These are phyloP conservation scores for Herpetomonas samuelpessoai DNA, from an alignment of 208 protist species.

Conservation along the genomic window DNA sequence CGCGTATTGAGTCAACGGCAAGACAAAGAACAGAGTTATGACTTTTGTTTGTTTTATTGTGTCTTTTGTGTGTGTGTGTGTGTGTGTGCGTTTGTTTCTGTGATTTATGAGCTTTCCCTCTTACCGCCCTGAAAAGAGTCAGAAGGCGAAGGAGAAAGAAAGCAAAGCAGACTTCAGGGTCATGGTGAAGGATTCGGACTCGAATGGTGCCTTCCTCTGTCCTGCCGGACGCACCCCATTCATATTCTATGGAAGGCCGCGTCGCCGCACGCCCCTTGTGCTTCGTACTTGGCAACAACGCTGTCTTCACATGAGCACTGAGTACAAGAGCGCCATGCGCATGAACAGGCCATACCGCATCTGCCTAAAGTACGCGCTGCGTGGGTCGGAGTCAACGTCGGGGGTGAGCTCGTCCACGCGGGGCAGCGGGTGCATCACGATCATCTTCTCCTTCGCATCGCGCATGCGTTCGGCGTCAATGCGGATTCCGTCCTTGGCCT, in stretches of 20 bases:
- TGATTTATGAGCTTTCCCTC: too few relatives aligned
- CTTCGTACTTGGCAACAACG: background rate
- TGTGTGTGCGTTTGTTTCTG: background rate
- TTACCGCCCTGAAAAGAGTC: too few relatives aligned
- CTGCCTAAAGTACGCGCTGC: constrained; percentile 97
- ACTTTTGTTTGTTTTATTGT: background rate
- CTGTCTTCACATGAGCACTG: constrained; percentile 52
- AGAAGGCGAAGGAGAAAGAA: too few relatives aligned
- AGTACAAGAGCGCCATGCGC: constrained; percentile 97
- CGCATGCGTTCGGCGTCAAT: constrained; percentile 72
- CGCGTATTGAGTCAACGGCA: too few relatives aligned
- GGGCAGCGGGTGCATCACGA: constrained; percentile 98
- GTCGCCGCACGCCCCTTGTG: too few relatives aligned
- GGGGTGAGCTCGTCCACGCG: constrained; percentile 96
- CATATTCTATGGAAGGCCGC: too few relatives aligned
- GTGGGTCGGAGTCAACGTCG: constrained; percentile 92
- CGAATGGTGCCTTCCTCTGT: too few relatives aligned
- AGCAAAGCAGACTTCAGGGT: too few relatives aligned
- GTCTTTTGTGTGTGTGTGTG: background rate
- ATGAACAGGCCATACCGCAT: constrained; percentile 98
- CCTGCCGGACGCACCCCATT: too few relatives aligned
- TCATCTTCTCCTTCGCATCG: constrained; percentile 87
- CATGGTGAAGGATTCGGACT: too few relatives aligned
- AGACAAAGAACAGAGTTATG: too few relatives aligned
- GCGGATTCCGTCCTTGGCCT: constrained; percentile 66